These are phyloP conservation scores for Colletotrichum tofieldiae DNA, from an alignment of 2,329 filamentous ascomycete genomes.

Conservation along the genomic window DNA sequence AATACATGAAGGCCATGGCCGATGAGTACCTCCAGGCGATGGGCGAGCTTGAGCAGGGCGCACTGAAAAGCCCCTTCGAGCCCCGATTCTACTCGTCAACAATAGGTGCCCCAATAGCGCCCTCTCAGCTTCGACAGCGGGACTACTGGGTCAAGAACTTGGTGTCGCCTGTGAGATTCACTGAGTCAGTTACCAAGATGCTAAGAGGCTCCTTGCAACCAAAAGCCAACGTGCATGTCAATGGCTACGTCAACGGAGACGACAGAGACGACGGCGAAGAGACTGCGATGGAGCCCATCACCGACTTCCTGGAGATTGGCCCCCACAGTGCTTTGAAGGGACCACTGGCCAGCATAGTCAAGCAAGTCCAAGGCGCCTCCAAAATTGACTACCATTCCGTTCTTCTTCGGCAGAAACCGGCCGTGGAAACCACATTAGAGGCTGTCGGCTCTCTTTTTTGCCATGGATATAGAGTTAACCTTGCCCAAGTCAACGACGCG, in stretches of 20 bases:
- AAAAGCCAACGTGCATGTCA: background rate
- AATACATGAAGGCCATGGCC: slow-evolving; percentile 63
- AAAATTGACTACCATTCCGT: slow-evolving; percentile 34
- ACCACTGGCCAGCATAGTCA: slow-evolving; percentile 54
- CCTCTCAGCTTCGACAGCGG: slow-evolving; percentile 41
- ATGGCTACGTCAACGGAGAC: slow-evolving; percentile 9
- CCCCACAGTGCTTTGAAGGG: slow-evolving; percentile 66
- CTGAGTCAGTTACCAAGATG: slow-evolving; percentile 56
- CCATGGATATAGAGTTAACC: slow-evolving; percentile 24
- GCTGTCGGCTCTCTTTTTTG: slow-evolving; percentile 30
- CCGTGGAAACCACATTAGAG: slow-evolving; percentile 24
- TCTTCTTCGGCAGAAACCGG: slow-evolving; percentile 15
- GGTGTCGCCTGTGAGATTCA: slow-evolving; percentile 60
- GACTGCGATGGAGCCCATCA: slow-evolving; percentile 15
- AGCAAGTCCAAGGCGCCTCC: slow-evolving; percentile 17
- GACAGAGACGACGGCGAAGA: background rate
- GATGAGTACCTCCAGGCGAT: slow-evolving; percentile 52
- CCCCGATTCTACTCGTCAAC: slow-evolving; percentile 41
- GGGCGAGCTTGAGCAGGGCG: slow-evolving; percentile 17
- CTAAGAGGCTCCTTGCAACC: slow-evolving; percentile 20
- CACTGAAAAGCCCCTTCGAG: slow-evolving; percentile 11
- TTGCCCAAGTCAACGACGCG: slow-evolving; percentile 37
- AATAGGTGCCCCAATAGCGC: background rate
- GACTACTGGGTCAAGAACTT: slow-evolving; percentile 64
- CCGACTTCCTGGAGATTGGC: slow-evolving; percentile 63